A percentile compares a stretch with the other conserved stretches of the same genome.
phyloP scores from a whole-genome alignment of 2,329 filamentous ascomycete genomes.

The Fusarium graminum region DNA sequence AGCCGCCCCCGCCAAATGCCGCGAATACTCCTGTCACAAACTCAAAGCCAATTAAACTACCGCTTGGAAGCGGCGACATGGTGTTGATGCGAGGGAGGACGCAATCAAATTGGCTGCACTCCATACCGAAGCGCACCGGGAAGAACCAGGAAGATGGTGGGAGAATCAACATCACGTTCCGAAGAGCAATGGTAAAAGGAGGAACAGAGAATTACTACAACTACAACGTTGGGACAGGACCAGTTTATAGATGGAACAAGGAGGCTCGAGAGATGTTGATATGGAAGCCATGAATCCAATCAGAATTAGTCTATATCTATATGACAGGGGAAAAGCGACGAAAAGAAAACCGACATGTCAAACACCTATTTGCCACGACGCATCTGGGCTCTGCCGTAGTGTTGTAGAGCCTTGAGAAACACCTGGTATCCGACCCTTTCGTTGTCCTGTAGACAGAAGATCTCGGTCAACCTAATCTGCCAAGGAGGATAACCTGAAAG shows the following conservation, averaged over 20 bases:
- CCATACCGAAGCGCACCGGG: conserved; percentile 79
- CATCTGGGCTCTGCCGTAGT: conserved; percentile 90
- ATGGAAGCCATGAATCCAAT: conserved; percentile 52
- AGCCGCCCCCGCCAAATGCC: conserved; percentile 62
- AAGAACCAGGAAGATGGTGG: conserved; percentile 72
- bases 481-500: conserved; percentile 95
- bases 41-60: conserved; percentile 62
- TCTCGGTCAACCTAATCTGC: conserved; percentile 95
- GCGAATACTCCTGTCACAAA: conserved; percentile 47
- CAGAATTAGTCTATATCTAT: conserved; percentile 27
- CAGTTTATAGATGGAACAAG: conserved; percentile 76
- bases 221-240: conserved; percentile 82
- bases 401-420: conserved; percentile 86
- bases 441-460: conserved; percentile 83
- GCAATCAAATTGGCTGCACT: conserved; percentile 83
- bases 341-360: conserved; percentile 9
- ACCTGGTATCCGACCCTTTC: conserved; percentile 92
- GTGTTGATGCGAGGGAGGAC: conserved; percentile 81
- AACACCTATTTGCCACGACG: conserved; percentile 74
- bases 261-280: conserved; percentile 63
- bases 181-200: conserved; percentile 75
- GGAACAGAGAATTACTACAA: conserved; percentile 87
- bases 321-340: not conserved
- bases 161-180: conserved; percentile 83
- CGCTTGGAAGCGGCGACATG: conserved; percentile 79